Evolutionary conservation across 1,284 basidiomycete genomes (phyloP).

Genomic region (Coriolopsis trogii): DNA sequence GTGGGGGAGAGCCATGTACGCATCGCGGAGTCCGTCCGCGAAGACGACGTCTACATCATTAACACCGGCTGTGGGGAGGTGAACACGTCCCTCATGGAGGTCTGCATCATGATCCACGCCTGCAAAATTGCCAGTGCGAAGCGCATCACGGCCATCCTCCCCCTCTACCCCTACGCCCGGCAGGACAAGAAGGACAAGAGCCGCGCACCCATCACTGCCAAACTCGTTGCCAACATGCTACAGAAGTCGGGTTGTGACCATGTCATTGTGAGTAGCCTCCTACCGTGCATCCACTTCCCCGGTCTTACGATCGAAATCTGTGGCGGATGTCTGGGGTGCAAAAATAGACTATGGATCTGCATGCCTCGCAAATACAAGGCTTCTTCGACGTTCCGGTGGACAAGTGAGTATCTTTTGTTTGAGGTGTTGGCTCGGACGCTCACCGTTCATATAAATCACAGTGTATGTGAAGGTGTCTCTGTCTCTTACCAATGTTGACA

Average conservation of each 20-base stretch:
- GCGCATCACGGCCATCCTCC: constrained; percentile 95
- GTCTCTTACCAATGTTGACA: constrained; percentile 31
- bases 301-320: constrained; percentile 1
- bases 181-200: constrained; percentile 99
- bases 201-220: constrained; percentile 97
- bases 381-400: constrained; percentile 99
- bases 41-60: constrained; percentile 99
- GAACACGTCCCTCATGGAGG: constrained; percentile 92
- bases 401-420: constrained; percentile 72
- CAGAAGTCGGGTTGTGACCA: constrained; percentile 98
- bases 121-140: constrained; percentile 98
- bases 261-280: constrained; percentile 80
- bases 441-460: constrained; percentile 32
- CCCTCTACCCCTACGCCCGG: constrained; percentile 92
- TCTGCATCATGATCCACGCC: constrained; percentile 99
- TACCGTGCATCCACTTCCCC: background rate
- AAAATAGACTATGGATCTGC: constrained; percentile 93
- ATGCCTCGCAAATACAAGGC: constrained; percentile 98
- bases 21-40: constrained; percentile 94
- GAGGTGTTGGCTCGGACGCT: constrained; percentile 21
- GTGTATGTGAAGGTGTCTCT: constrained; percentile 47
- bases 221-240: constrained; percentile 99
- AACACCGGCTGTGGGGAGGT: constrained; percentile 90
- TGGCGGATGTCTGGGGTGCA: background rate
- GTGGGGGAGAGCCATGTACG: constrained; percentile 93